Evolutionary conservation across 805 yeast species (phyloP).

Genomic region (Yarrowia yakushimensis): DNA sequence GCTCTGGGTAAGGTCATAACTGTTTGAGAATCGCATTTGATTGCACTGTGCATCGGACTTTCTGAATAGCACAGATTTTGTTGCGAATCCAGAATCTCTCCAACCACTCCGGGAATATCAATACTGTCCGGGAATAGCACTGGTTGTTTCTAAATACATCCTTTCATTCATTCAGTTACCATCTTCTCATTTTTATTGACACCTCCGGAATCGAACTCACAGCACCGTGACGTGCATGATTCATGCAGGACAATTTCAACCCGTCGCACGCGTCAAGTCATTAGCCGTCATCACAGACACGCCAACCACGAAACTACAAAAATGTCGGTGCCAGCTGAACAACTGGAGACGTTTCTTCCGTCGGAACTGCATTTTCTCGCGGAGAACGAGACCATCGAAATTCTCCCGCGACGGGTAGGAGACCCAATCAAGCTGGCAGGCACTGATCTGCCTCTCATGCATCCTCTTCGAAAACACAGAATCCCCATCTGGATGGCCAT

Average conservation of each 20-base stretch:
- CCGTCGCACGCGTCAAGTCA: background rate
- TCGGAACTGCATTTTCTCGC: slow-evolving; percentile 80
- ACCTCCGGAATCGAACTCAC: background rate
- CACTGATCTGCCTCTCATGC: slow-evolving; percentile 46
- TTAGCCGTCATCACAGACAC: background rate
- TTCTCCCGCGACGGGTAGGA: slow-evolving; percentile 76
- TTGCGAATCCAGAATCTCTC: no score
- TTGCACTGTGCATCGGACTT: no score
- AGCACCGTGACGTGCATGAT: background rate
- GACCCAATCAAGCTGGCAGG: slow-evolving; percentile 64
- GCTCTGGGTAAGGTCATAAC: no score
- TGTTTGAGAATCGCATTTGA: no score
- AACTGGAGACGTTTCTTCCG: slow-evolving; percentile 60
- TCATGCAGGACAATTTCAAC: background rate
- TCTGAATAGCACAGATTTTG: no score
- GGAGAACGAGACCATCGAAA: slow-evolving; percentile 68
- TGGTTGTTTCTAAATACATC: no score
- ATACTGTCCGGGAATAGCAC: no score
- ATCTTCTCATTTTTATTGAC: no score
- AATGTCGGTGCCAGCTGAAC: slow-evolving; percentile 64
- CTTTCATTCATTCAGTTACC: no score
- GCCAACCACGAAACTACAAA: background rate
- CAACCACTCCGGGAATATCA: no score
- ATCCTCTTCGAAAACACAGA: slow-evolving; percentile 63
- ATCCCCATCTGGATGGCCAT: slow-evolving; percentile 90